These are phyloP conservation scores for Apiospora phragmitis DNA, from an alignment of 2,329 filamentous ascomycete genomes.

Conservation along the genomic window DNA sequence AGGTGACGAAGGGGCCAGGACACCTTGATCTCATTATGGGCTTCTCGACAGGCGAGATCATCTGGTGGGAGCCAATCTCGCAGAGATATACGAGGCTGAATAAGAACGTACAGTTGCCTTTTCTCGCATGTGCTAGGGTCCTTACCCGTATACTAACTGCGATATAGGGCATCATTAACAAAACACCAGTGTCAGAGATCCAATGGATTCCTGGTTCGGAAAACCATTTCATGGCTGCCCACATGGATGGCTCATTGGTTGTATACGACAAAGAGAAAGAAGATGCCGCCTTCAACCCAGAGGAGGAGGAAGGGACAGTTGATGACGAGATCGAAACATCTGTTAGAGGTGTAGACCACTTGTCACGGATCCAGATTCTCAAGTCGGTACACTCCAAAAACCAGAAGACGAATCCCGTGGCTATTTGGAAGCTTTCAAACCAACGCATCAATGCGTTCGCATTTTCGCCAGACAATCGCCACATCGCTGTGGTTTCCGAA, in stretches of 20 bases:
- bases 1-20: constrained; percentile 71
- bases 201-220: constrained; percentile 94
- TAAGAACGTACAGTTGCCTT: constrained; percentile 72
- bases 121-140: neutral
- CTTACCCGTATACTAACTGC: neutral
- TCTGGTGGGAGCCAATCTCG: constrained; percentile 97
- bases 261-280: constrained; percentile 96
- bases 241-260: constrained; percentile 86
- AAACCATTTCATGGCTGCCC: constrained; percentile 86
- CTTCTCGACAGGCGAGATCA: constrained; percentile 93
- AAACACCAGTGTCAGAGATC: constrained; percentile 81
- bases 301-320: constrained; percentile 35
- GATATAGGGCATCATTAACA: constrained; percentile 78
- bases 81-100: constrained; percentile 95
- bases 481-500: constrained; percentile 87
- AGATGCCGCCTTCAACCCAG: constrained; percentile 51
- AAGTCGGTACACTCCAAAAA: constrained; percentile 95
- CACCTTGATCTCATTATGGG: constrained; percentile 94
- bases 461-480: constrained; percentile 85
- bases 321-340: constrained; percentile 33
- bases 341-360: constrained; percentile 37
- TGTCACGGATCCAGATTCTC: constrained; percentile 65
- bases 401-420: constrained; percentile 90
- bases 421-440: constrained; percentile 89
- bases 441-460: constrained; percentile 88